Evolutionary conservation across 2,329 filamentous ascomycete genomes (phyloP), one percentile per base, ranked within the genome.

Genomic region (Ceratocystis papillata): DNA sequence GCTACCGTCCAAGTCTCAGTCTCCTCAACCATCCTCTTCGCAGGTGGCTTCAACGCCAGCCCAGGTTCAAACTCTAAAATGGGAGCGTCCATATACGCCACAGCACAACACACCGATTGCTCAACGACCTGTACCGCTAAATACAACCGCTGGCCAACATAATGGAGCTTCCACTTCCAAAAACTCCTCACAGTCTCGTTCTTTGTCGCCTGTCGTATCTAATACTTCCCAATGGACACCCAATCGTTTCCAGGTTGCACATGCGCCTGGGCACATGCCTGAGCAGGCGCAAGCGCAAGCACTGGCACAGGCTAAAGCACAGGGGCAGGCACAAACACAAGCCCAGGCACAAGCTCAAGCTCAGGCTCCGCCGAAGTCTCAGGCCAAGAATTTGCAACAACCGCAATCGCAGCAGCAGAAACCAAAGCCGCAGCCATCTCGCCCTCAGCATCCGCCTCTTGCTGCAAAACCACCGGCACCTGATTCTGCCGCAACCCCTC

Each of bases 1-100:
- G 30, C 37, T 48, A 17, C 37, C 65, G 73, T 70, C 68, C 72
- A 45, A 59, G n/a, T 22, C 65, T 12, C 65, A 64, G 12, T 41
- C 65, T 61, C 37, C 53, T 7, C 46, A 44, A 28, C 37, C 50
- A 48, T 30, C n/a, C 3, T 5, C 50, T 37, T 25, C 50, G n/a
- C n/a, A 53, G 17, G 20, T 1, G 17, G 20, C 2, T 30, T 41
- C n/a, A 25, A 37, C 65, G n/a, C 55, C 50, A 25, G 17, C 53
- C 15, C 64, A 66, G 41, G 53, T 30, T 6, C 64, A 50, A 20
- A 20, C 67, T 30, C 57, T 62, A 15, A 63, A 64, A 44, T 55
- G 50, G 28, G 62, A 68, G 45, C 62, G 62, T 30, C 64, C 67
- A 2, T 62, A 63, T 30, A 59, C 61, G 17, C 60, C 65, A 53